Base-by-base conservation (phyloP, 2,329 filamentous ascomycete species). In the Akanthomyces muscarius region DNA sequence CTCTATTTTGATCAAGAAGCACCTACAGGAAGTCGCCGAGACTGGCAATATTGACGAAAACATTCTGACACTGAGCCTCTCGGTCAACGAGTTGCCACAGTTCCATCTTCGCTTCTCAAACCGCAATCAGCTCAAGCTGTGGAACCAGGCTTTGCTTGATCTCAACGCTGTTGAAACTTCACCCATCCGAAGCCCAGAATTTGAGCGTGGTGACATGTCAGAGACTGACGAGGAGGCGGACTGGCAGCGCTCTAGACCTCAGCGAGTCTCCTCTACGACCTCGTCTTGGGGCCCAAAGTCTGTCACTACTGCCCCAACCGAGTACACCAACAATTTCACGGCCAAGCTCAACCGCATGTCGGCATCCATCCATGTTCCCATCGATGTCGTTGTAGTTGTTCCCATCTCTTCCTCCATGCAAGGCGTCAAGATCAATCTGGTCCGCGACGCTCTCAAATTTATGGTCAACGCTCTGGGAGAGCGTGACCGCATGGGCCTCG, bases 361-460 rank as follows among this genome's bases (percentile, higher is more conserved):
- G 53, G 69, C 79, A 23, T 84, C 88, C 6, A 74, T 94, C 54
- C 95, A 99, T 72, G 91, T 98, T 18, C 94, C 95, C 1, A 86
- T 98, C 61, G 95, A 99, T 72, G 88, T 99, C 36, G 94, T 99
- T 0, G 92, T 98, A 0, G 95, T 99, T 25, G 93, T 99, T 41
- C 95, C 95, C 0, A 92, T 99, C 6, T 98, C 95, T 0, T 96
- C 94, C 1, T 98, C 95, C 0, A 99, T 98, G 94, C 95, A 98
- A 76, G 95, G 95, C n/a, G 86, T 99, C 65, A 99, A 99, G 79
- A 97, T 98, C 72, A 96, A 94, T 65, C 82, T 99, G 1, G 86
- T 99, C 16, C 88, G 92, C 48, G 95, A 99, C 75, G 90, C 94
- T 0, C 82, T 99, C 42, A 91, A 90, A 64, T 99, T 98, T 74